Percentiles rank a stretch among this genome's conserved stretches.
These are phyloP conservation scores for Neurospora sp. DNA, from an alignment of 495 filamentous ascomycete genomes.

Conservation along the genomic window DNA sequence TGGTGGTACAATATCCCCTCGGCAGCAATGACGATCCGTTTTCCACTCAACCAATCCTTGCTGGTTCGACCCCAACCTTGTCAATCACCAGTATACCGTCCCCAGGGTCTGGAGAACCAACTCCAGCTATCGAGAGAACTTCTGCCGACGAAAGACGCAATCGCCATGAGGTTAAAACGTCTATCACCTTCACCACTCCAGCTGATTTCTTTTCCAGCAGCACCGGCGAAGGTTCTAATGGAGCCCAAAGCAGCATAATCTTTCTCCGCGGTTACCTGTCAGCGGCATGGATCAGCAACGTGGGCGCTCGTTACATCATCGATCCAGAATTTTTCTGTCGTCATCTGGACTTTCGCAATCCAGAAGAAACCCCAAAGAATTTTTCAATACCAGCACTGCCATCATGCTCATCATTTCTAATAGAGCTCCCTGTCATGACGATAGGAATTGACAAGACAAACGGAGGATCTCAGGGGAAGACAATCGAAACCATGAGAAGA, in stretches of 20 bases:
- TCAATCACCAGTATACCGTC: background rate
- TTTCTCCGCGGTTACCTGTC: background rate
- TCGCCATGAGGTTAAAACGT: background rate
- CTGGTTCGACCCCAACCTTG: background rate
- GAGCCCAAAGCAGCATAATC: background rate
- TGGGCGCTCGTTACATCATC: background rate
- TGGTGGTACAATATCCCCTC: background rate
- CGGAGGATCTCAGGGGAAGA: background rate
- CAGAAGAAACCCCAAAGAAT: background rate
- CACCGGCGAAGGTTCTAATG: background rate
- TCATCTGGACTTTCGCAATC: background rate
- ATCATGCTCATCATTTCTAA: background rate
- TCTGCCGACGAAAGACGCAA: background rate
- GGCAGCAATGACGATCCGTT: background rate
- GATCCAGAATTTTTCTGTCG: conserved; percentile 5
- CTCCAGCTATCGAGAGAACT: background rate
- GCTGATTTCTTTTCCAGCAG: background rate
- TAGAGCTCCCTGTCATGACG: background rate
- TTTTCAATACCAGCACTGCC: background rate
- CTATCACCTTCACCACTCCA: background rate
- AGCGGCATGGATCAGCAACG: background rate
- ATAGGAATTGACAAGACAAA: background rate
- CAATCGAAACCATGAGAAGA: background rate
- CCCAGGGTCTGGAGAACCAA: background rate
- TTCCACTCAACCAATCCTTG: background rate